Evolutionary conservation across 2,329 filamentous ascomycete genomes (phyloP), one percentile per base, ranked within the genome.

Genomic region (Sporothrix mexicana): DNA sequence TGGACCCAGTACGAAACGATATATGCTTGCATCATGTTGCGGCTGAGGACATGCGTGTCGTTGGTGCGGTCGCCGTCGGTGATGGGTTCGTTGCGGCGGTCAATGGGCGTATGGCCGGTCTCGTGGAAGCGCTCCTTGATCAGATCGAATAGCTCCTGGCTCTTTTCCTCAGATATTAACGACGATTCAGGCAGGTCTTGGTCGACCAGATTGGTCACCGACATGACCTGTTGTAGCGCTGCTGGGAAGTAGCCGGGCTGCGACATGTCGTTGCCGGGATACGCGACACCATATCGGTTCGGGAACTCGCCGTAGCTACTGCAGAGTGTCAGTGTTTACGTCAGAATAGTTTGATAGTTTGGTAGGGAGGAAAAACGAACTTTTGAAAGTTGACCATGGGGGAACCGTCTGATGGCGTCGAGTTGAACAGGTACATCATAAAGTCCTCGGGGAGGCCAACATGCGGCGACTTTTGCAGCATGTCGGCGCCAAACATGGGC

Each of bases 1-100:
- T 98, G 92, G 70, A 92, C 87, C 96, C 96, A 99, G 81, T 97
- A 99, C 1, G 94, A 97, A 12, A 91, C 88, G 76, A 97, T 94
- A 79, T 98, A 98, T 2, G 91, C 92, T 82, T 98, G 94, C 92
- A 98, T 97, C 93, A 97, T 98, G 78, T 92, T 90, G 77, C 95
- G 86, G 80, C 95, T 97, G 74, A 98, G 84, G 84, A 91, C 87
- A 74, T 91, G 89, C 30, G 84, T 82, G 70, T 88, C 86, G 45
- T 88, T 83, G 69, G 90, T 88, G 70, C 92, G 88, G 78, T 97
- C 90, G 15, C 95, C 95, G 41, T 94, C 90, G 72, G 97, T 84
- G 36, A 98, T 88, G 68, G 87, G 88, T 68, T 93, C 93, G 78
- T 94, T 94, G 74, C 91, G 89, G 75, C 91, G 91, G 75, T 92